Evolutionary conservation across 306 rosid species (phyloP).

Genomic region (Hippophae tibetana): DNA sequence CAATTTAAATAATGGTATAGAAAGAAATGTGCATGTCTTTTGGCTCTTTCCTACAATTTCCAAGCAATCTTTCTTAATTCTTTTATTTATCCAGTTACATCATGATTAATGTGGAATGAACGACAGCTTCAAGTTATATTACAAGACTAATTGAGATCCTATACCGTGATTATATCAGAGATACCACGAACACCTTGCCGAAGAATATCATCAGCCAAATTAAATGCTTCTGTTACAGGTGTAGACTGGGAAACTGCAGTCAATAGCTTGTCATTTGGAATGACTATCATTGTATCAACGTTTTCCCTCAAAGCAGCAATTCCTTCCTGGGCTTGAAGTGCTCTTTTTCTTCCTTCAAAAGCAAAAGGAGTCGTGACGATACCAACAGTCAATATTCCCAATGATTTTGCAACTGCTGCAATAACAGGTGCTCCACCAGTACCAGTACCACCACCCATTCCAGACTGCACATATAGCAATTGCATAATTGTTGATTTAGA

Average conservation of each 20-base stretch:
- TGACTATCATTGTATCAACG: constrained; percentile 92
- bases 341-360: constrained; percentile 94
- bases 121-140: not conserved
- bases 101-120: not conserved
- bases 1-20: not conserved
- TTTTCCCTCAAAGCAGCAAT: constrained; percentile 93
- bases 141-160: constrained; percentile 4
- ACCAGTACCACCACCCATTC: constrained; percentile 99
- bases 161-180: constrained; percentile 97
- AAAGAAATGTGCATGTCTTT: no score
- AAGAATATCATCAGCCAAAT: constrained; percentile 93
- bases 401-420: constrained; percentile 89
- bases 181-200: constrained; percentile 99
- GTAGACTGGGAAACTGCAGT: constrained; percentile 94
- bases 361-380: constrained; percentile 96
- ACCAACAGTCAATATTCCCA: constrained; percentile 98
- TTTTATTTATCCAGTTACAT: not conserved
- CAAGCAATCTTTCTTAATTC: not conserved
- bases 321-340: constrained; percentile 99
- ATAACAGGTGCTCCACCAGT: constrained; percentile 97
- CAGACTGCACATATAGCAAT: constrained; percentile 52
- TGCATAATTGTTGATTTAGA: not conserved
- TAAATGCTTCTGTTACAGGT: constrained; percentile 97
- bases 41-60: not conserved
- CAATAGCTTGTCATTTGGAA: constrained; percentile 96